Percentiles rank a stretch among this genome's conserved stretches.
Conservation (phyloP, 345 rosid genomes). For the Boechera retrofracta region DNA sequence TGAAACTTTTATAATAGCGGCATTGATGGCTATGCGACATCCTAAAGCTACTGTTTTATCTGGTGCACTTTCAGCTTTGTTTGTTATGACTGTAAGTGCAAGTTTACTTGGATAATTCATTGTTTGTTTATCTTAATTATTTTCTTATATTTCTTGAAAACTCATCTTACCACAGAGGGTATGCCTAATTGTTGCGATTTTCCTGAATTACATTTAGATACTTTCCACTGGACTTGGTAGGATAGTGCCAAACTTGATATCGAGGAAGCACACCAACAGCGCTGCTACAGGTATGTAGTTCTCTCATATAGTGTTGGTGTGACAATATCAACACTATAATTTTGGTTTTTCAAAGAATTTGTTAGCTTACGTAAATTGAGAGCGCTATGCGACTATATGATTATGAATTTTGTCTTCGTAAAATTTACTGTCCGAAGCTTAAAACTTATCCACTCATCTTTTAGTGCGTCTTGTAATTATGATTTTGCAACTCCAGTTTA, state of each 20-base stretch:
- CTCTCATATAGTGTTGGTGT: not conserved
- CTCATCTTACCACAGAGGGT: conserved; percentile 14
- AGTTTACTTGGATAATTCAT: not conserved
- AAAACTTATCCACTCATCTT: not conserved
- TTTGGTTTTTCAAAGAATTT: not conserved
- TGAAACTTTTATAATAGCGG: conserved; percentile 99
- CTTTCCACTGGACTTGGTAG: conserved; percentile 99
- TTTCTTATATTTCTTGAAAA: not conserved
- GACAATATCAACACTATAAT: not conserved
- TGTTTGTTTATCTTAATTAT: not conserved
- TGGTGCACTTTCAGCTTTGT: conserved; percentile 89
- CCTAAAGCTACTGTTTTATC: conserved; percentile 92
- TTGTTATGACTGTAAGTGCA: conserved; percentile 93
- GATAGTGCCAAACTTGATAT: conserved; percentile 97
- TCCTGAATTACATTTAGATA: conserved; percentile 56
- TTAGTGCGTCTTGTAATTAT: not conserved
- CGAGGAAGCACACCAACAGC: conserved; percentile 97
- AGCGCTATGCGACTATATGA: not conserved
- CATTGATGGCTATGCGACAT: conserved; percentile 99
- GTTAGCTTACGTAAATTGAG: not conserved
- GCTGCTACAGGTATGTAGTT: conserved; percentile 84
- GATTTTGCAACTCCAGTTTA: not conserved
- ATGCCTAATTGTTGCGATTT: conserved; percentile 11
- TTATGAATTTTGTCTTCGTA: not conserved
- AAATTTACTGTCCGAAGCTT: not conserved